Evolutionary conservation across 2,329 filamentous ascomycete species (phyloP), one percentile per base, ranked within the genome.

Genomic region (Aspergillus sclerotialis): DNA sequence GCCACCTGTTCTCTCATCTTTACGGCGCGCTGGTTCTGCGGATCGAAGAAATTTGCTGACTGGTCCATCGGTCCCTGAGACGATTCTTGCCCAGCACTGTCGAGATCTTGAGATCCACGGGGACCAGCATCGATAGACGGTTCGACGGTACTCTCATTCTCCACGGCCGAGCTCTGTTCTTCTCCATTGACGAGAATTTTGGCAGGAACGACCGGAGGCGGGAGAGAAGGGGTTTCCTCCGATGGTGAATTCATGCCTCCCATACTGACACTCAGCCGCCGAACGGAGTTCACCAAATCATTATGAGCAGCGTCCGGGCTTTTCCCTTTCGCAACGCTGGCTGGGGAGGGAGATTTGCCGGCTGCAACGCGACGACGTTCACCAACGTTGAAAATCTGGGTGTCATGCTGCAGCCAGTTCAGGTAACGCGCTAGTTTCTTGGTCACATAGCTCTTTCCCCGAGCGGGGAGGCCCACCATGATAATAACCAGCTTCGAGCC

Each of bases 391-490:
- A 98, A 98, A 49, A 98, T 95, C 47, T 75, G 77, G 9, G 89
- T 92, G 53, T 94, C 86, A 63, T 98, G 90, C 56, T 98, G 92
- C 53, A 95, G 80, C 92, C 92, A 98, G 32, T 93, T 90, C 32
- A 98, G 69, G 58, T 96, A 98, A 42, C 92, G 78, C 39, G 92
- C 84, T 43, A 98, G 76, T 68, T 98, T 98, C 71, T 96, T 96
- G 42, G 92, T 96, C 53, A 98, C 94, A 65, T 98, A 98, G 36
- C 89, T 95, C 68, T 98, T 98, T 57, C 92, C 92, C 52, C 92
- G 75, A 7, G 92, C 92, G 3, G 92, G 92, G 50, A 98, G 68
- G 44, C 92, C 92, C 40, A 98, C 92, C 92, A 98, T 98, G 59
- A 98, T 80, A 52, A 98, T 94, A 56, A 96, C 87, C 42, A 98